Base-by-base conservation (phyloP, 208 protist genomes). In the Endotrypanum monterogeii region DNA sequence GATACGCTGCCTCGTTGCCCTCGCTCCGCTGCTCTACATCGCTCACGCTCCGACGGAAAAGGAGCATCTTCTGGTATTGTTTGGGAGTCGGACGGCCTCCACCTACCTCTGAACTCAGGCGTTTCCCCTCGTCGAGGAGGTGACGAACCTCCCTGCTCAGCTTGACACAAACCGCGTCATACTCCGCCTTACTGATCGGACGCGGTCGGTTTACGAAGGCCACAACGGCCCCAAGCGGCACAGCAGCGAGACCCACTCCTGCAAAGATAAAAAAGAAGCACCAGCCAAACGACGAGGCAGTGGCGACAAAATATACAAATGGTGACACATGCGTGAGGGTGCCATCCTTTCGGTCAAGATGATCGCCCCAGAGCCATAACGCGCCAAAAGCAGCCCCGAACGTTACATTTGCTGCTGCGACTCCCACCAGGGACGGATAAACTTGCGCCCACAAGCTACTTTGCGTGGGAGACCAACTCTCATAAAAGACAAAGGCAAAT, bases 261-360 rank as follows among this genome's bases (percentile, higher is more conserved):
- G 93, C 97, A 68, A 99, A 98, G 32, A 98, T 4, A 23, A 89
- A 87, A 69, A 99, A 89, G 48, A 97, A 73, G 32, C 95, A 51
- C 91, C 92, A 98, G 37, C 95, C 95, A 70, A 94, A 62, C 28
- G 80, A 83, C 37, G 86, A 79, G 12, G 85, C 57, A 32, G 96
- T 66, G 18, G 81, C 90, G 7, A 96, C 79, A 50, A 94, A 78
- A 70, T 91, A 94, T n/a, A 90, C 82, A 44, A 92, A 85, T 3
- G 83, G 71, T 30, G 87, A 74, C 5, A 91, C 82, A 46, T 52
- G 68, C 6, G 73, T 67, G 30, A 75, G 73, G 32, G 44, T 72
- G 20, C 55, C 41, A 12, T 74, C 56, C 25, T 71, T 35, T 8
- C 39, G n/a, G 72, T 74, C 78, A 28, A 70, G 48, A 28, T 39